Percentiles rank a stretch among this genome's conserved stretches.
Conservation (phyloP, 768 basidiomycete genomes). For the Collybia mongolica region DNA sequence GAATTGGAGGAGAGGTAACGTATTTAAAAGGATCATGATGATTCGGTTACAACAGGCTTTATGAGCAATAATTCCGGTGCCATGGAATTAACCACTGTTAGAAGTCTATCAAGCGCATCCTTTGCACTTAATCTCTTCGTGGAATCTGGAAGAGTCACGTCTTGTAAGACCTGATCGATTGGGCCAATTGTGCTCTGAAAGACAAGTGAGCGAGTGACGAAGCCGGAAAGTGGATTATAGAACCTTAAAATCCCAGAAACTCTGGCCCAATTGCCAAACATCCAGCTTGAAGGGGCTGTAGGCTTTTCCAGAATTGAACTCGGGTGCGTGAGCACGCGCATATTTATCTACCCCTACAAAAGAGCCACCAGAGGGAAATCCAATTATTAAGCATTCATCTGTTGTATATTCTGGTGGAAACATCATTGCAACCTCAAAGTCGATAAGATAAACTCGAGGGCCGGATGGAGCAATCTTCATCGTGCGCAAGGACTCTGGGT, state of each 20-base stretch:
- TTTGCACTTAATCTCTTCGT: background rate
- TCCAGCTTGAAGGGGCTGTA: constrained; percentile 27
- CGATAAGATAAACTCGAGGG: constrained; percentile 29
- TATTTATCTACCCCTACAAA: constrained; percentile 16
- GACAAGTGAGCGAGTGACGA: no score
- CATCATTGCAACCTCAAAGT: constrained; percentile 27
- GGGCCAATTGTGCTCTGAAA: constrained; percentile 5
- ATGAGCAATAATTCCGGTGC: no score
- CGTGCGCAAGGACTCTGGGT: constrained; percentile 23
- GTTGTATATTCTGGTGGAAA: constrained; percentile 18
- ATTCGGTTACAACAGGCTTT: no score
- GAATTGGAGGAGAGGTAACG: no score
- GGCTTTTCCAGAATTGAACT: constrained; percentile 15
- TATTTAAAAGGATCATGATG: no score
- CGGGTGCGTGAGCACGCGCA: constrained; percentile 18
- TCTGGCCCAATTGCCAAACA: constrained; percentile 18
- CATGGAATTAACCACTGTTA: no score
- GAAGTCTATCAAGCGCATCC: constrained; percentile 3
- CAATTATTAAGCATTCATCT: constrained; percentile 11
- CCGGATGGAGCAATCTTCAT: constrained; percentile 9
- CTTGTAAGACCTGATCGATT: constrained; percentile 1
- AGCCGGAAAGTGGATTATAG: no score
- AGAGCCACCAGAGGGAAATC: constrained; percentile 16
- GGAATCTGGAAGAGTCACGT: background rate
- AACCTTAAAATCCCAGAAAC: background rate